Evolutionary conservation across 139 green algal species (phyloP).

Genomic region (Picochlorum sp.): DNA sequence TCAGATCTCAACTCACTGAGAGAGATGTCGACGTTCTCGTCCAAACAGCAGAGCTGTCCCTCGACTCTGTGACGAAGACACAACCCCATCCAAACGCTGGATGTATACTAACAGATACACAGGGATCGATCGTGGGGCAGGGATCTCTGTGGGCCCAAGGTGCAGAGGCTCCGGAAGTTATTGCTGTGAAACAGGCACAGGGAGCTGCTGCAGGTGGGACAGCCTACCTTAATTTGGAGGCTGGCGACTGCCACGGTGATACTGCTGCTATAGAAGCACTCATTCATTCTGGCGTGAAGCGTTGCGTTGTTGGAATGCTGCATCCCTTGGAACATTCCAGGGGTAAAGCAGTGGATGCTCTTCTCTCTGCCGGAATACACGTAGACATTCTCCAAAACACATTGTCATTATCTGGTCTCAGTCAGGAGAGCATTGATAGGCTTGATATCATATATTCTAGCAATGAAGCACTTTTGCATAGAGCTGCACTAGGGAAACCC

Average conservation of each 20-base stretch:
- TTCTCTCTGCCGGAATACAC: conserved; percentile 56
- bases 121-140: conserved; percentile 34
- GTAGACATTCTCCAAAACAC: conserved; percentile 53
- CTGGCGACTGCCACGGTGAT: conserved; percentile 82
- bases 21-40: conserved; percentile 2
- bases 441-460: conserved; percentile 40
- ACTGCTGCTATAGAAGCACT: conserved; percentile 54
- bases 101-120: conserved; percentile 53
- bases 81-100: conserved; percentile 73
- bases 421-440: background rate
- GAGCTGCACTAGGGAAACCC: conserved; percentile 59
- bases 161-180: conserved; percentile 53
- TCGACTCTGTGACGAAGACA: conserved; percentile 38
- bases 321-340: conserved; percentile 74
- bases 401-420: too few relatives aligned
- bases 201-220: conserved; percentile 39
- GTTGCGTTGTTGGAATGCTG: conserved; percentile 86
- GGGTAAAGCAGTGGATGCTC: conserved; percentile 45
- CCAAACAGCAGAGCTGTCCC: conserved; percentile 4
- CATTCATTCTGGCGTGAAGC: conserved; percentile 53
- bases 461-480: conserved; percentile 78
- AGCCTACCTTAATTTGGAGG: conserved; percentile 93
- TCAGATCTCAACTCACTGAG: background rate
- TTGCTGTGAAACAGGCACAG: conserved; percentile 34
- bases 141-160: conserved; percentile 64